Conservation (phyloP, 2,329 filamentous ascomycete species). For the Beauveria rudraprayagi region DNA sequence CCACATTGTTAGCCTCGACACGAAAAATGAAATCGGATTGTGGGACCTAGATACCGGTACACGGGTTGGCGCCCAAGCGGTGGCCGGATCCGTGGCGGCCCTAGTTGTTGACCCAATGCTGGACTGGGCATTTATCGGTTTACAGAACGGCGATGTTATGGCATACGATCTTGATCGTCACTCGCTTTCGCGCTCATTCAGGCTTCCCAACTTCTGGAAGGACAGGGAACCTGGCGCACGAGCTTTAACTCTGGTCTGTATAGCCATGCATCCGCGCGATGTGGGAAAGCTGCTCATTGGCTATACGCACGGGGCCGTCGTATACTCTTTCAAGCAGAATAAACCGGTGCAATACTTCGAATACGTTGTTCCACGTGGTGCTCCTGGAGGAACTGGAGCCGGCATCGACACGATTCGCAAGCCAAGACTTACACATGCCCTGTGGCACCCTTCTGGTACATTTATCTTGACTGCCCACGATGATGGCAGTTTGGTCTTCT, state of each 20-base stretch:
- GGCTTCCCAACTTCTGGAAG: conserved; percentile 80
- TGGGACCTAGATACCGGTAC: conserved; percentile 70
- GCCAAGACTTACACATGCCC: conserved; percentile 70
- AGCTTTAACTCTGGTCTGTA: conserved; percentile 55
- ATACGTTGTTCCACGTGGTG: conserved; percentile 73
- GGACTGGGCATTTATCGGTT: conserved; percentile 84
- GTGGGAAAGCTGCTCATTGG: conserved; percentile 85
- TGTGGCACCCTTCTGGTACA: conserved; percentile 93
- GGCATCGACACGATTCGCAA: conserved; percentile 54
- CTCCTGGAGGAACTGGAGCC: conserved; percentile 70
- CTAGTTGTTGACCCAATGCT: conserved; percentile 80
- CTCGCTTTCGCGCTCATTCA: conserved; percentile 60
- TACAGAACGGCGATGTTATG: conserved; percentile 74
- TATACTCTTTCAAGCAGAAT: conserved; percentile 94
- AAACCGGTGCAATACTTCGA: conserved; percentile 69
- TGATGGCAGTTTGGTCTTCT: conserved; percentile 85
- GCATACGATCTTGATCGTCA: conserved; percentile 91
- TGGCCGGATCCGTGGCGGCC: conserved; percentile 66
- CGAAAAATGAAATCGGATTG: conserved; percentile 74
- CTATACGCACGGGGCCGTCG: conserved; percentile 79
- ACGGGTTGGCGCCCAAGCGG: conserved; percentile 60
- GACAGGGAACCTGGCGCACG: conserved; percentile 61
- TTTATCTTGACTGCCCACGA: conserved; percentile 83
- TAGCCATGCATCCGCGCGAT: conserved; percentile 84
- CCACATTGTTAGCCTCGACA: conserved; percentile 76